phyloP scores from a whole-genome alignment of 225 moss, liverwort and hornwort genomes.

The Physcomitrellopsis africana region DNA sequence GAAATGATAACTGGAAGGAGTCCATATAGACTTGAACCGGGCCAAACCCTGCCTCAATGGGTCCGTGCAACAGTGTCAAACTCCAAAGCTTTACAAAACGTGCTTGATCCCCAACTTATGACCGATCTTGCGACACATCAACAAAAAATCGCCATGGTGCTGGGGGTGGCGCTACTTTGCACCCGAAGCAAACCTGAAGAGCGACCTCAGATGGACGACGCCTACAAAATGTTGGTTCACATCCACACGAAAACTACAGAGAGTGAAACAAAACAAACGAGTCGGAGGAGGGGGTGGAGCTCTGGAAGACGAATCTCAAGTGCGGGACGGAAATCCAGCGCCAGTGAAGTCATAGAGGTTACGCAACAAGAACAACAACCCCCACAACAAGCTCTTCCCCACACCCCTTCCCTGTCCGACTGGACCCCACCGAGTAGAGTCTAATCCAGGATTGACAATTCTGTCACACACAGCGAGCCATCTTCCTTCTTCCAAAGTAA shows the following conservation, averaged over 20 bases:
- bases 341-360: conserved; percentile 27
- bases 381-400: conserved; percentile 29
- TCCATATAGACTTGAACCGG: conserved; percentile 36
- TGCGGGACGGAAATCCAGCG: conserved; percentile 1
- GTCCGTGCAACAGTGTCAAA: conserved; percentile 45
- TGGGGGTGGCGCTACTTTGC: conserved; percentile 65
- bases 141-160: conserved; percentile 61
- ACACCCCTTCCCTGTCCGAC: conserved; percentile 54
- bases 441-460: conserved; percentile 4
- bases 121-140: conserved; percentile 42
- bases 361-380: no score
- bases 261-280: not conserved
- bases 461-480: not conserved
- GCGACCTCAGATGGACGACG: conserved; percentile 52
- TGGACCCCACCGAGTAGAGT: conserved; percentile 45
- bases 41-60: conserved; percentile 54
- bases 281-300: conserved; percentile 30
- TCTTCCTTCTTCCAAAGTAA: conserved; percentile 17
- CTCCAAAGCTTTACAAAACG: conserved; percentile 39
- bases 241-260: conserved; percentile 26
- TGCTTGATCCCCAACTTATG: conserved; percentile 50
- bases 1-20: conserved; percentile 50
- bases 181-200: conserved; percentile 48
- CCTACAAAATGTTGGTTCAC: conserved; percentile 53
- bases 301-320: conserved; percentile 24